Conservation (phyloP, 805 yeast genomes). For the Pichia nakasei region DNA sequence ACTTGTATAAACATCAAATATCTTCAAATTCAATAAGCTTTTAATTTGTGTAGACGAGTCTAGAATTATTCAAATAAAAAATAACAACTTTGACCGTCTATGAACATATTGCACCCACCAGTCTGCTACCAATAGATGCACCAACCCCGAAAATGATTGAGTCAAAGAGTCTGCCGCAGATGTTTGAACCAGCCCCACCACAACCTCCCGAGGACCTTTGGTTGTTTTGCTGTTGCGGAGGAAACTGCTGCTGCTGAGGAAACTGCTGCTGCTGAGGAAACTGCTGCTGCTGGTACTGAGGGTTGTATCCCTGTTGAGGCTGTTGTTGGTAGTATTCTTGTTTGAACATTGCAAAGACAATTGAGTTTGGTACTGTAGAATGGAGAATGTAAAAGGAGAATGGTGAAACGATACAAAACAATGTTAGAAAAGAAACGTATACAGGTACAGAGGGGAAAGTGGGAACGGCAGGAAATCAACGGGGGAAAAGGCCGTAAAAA, state of each 20-base stretch:
- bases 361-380: too few species aligned
- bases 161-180: constrained; percentile 76
- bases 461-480: neutral
- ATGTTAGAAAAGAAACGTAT: too few species aligned
- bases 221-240: constrained; percentile 10
- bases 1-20: too few species aligned
- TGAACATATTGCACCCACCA: constrained; percentile 65
- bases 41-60: too few species aligned
- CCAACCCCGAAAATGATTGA: constrained; percentile 98
- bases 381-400: too few species aligned
- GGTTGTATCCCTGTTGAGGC: constrained; percentile 1
- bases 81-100: too few species aligned
- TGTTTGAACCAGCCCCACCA: constrained; percentile 27
- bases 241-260: constrained; percentile 3
- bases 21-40: too few species aligned
- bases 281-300: constrained; percentile 7
- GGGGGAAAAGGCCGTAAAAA: too few species aligned
- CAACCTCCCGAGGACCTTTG: constrained; percentile 12
- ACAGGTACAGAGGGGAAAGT: too few species aligned
- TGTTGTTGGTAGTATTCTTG: constrained; percentile 1
- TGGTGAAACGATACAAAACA: too few species aligned
- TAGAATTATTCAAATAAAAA: too few species aligned
- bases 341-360: neutral
- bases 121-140: constrained; percentile 81
- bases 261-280: constrained; percentile 7